A percentile compares a stretch with the other conserved stretches of the same genome.
phyloP scores from a whole-genome alignment of 345 rosid genomes.

The Eucalyptus camaldulensis region DNA sequence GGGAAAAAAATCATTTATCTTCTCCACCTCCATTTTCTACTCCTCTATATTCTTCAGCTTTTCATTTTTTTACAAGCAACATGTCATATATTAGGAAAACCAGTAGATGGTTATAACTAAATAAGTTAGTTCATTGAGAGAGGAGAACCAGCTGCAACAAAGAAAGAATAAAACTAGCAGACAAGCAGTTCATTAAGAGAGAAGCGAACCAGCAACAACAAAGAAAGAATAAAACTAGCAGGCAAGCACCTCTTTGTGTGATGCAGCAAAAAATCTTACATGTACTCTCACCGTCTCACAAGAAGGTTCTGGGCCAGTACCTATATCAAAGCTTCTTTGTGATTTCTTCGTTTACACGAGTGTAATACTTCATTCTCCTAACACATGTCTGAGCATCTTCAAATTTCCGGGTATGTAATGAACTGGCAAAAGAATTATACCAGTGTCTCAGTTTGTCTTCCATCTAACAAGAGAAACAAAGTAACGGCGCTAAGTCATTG shows the following conservation, averaged over 20 bases:
- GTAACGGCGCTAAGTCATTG: neutral
- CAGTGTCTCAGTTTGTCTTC: conserved; percentile 56
- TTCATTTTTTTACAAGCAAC: neutral
- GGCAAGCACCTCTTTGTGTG: neutral
- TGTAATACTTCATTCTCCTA: conserved; percentile 83
- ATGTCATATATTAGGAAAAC: neutral
- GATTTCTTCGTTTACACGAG: conserved; percentile 71
- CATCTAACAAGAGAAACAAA: conserved; percentile 26
- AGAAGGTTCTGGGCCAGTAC: neutral
- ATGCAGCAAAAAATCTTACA: neutral
- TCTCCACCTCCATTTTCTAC: neutral
- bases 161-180: neutral
- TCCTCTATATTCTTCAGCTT: neutral
- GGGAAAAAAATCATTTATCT: neutral
- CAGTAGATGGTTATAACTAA: neutral
- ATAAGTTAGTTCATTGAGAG: neutral
- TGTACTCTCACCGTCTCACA: neutral
- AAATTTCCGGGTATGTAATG: conserved; percentile 35
- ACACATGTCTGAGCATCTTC: conserved; percentile 61
- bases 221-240: neutral
- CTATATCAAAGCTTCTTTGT: conserved; percentile 47
- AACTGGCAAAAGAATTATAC: conserved; percentile 45
- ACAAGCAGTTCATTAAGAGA: neutral
- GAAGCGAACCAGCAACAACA: neutral
- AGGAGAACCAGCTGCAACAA: neutral